These are phyloP conservation scores for Apiosordaria backusii DNA, from an alignment of 495 filamentous ascomycete genomes.

Conservation along the genomic window DNA sequence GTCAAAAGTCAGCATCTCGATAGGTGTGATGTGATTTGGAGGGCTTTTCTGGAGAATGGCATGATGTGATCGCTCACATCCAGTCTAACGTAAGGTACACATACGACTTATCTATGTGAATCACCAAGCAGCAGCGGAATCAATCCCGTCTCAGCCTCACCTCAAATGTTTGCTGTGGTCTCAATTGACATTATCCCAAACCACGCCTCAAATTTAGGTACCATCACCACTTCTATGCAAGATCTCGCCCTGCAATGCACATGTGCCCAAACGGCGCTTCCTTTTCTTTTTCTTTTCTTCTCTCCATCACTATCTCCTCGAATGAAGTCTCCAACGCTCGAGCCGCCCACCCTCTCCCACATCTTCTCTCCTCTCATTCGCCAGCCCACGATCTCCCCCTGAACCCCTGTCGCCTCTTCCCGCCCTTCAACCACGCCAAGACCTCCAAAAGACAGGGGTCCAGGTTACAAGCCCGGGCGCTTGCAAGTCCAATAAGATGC, in stretches of 20 bases:
- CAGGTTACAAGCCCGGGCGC: slow-evolving; percentile 6
- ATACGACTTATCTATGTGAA: not conserved
- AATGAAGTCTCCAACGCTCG: not conserved
- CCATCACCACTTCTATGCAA: not conserved
- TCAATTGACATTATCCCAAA: not conserved
- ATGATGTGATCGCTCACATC: not conserved
- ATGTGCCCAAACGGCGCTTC: not conserved
- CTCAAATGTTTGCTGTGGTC: not conserved
- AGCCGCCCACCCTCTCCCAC: not conserved
- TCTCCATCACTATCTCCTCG: no score
- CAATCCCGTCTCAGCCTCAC: not conserved
- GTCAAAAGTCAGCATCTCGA: not conserved
- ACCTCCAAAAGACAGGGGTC: not conserved
- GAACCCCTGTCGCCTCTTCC: not conserved
- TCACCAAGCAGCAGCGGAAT: not conserved
- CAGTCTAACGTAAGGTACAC: not conserved
- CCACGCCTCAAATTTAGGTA: not conserved
- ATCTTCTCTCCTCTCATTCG: not conserved
- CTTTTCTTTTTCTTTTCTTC: not conserved
- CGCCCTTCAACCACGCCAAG: not conserved
- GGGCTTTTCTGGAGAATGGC: not conserved
- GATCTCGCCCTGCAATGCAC: not conserved
- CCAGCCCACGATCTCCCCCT: not conserved
- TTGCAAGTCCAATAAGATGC: slow-evolving; percentile 9
- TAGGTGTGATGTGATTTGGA: not conserved